These are phyloP conservation scores for Brassica carinata DNA, from an alignment of 345 rosid species.

Conservation along the genomic window DNA sequence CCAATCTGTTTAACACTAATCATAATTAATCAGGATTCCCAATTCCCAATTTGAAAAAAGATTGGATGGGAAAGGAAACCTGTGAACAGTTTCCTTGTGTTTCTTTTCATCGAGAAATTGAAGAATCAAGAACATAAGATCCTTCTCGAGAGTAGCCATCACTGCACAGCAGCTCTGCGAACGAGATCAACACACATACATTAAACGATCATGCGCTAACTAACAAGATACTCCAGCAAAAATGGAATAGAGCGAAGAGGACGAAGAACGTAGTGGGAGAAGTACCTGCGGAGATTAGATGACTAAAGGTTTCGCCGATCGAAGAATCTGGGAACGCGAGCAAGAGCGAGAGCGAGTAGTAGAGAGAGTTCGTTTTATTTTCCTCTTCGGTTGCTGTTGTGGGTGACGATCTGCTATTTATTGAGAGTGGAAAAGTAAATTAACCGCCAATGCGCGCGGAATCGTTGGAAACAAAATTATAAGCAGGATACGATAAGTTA, in stretches of 20 bases:
- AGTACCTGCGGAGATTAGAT: constrained; percentile 3
- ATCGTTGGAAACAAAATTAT: neutral
- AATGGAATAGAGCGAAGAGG: neutral
- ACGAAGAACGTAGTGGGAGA: neutral
- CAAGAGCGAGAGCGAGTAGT: neutral
- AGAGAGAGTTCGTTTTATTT: neutral
- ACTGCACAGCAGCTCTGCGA: constrained; percentile 33
- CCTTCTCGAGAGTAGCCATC: constrained; percentile 80
- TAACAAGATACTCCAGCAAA: neutral
- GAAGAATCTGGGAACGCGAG: constrained; percentile 12
- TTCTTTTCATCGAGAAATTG: constrained; percentile 88
- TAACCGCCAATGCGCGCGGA: neutral
- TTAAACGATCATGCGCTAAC: neutral
- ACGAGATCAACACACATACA: constrained; percentile 23
- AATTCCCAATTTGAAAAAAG: neutral
- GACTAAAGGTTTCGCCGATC: constrained; percentile 7
- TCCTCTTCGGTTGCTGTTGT: neutral
- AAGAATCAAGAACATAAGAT: constrained; percentile 84
- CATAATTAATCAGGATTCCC: constrained; percentile 4
- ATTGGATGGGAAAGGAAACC: constrained; percentile 34
- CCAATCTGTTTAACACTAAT: constrained; percentile 53
- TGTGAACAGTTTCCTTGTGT: constrained; percentile 74
- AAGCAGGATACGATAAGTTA: neutral
- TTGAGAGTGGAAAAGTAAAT: neutral
- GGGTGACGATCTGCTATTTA: constrained; percentile 5